These are phyloP conservation scores for Syzygium grande DNA, from an alignment of 345 rosid species.

Conservation along the genomic window DNA sequence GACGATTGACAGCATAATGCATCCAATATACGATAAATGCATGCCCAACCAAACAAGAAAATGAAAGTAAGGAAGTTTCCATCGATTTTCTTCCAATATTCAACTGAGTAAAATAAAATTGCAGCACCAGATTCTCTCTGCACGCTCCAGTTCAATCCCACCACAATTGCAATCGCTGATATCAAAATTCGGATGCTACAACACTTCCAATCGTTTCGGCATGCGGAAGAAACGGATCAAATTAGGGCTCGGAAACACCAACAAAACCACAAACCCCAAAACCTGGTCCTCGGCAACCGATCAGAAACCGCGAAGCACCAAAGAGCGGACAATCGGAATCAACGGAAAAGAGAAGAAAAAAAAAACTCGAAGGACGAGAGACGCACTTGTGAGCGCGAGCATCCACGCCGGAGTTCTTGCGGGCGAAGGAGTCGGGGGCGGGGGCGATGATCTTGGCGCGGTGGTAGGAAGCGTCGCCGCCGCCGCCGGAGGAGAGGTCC, in stretches of 20 bases:
- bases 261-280: neutral
- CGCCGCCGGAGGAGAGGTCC: conserved; percentile 30
- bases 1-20: neutral
- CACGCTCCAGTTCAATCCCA: neutral
- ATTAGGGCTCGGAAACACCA: neutral
- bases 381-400: conserved; percentile 62
- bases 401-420: conserved; percentile 76
- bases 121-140: neutral
- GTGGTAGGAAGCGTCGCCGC: conserved; percentile 42
- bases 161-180: neutral
- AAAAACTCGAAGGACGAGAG: neutral
- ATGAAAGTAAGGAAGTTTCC: neutral
- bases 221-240: neutral
- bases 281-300: neutral
- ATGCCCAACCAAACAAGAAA: neutral
- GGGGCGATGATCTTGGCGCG: conserved; percentile 66
- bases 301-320: neutral
- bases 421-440: conserved; percentile 41
- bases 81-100: neutral
- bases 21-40: neutral
- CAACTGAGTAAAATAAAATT: neutral
- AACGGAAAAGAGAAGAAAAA: neutral
- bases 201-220: neutral
- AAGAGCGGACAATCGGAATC: neutral
- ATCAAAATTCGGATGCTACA: neutral